Conservation (phyloP, 352 stramenopile genomes). For the Phytopythium helicoides region DNA sequence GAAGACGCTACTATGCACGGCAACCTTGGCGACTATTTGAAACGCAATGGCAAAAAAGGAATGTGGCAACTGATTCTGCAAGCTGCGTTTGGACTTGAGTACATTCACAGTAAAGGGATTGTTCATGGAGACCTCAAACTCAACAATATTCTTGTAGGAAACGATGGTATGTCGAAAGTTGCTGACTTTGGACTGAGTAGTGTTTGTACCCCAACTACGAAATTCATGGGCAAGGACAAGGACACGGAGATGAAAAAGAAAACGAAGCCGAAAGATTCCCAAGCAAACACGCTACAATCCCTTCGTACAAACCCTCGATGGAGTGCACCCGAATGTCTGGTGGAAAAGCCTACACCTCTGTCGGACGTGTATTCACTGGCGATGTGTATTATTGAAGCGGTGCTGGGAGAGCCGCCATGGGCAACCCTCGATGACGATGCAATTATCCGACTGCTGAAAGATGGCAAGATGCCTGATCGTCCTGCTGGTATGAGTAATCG, state of each 20-base stretch:
- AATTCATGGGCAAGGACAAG: background rate
- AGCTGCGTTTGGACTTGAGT: constrained; percentile 34
- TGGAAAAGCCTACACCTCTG: constrained; percentile 7
- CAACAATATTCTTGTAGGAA: constrained; percentile 17
- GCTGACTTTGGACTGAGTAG: constrained; percentile 15
- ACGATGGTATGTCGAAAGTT: constrained; percentile 11
- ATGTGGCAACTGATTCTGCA: constrained; percentile 15
- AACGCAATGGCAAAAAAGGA: background rate
- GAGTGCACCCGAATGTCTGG: constrained; percentile 26
- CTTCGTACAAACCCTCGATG: constrained; percentile 11
- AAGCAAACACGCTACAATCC: background rate
- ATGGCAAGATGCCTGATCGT: constrained; percentile 12
- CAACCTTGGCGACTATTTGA: constrained; percentile 9
- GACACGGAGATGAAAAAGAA: background rate
- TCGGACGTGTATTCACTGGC: constrained; percentile 30
- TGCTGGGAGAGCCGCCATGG: constrained; percentile 16
- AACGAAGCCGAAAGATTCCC: background rate
- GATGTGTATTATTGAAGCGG: constrained; percentile 29
- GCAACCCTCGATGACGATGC: constrained; percentile 10
- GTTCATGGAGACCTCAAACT: constrained; percentile 17
- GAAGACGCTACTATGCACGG: constrained; percentile 12
- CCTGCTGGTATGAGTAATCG: constrained; percentile 9
- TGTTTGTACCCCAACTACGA: background rate
- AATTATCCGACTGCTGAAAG: constrained; percentile 10
- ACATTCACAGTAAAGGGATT: constrained; percentile 16